A percentile compares a stretch with the other conserved stretches of the same genome.
Evolutionary conservation across 1,284 basidiomycete genomes (phyloP).

Genomic region (Ganoderma meredithae): DNA sequence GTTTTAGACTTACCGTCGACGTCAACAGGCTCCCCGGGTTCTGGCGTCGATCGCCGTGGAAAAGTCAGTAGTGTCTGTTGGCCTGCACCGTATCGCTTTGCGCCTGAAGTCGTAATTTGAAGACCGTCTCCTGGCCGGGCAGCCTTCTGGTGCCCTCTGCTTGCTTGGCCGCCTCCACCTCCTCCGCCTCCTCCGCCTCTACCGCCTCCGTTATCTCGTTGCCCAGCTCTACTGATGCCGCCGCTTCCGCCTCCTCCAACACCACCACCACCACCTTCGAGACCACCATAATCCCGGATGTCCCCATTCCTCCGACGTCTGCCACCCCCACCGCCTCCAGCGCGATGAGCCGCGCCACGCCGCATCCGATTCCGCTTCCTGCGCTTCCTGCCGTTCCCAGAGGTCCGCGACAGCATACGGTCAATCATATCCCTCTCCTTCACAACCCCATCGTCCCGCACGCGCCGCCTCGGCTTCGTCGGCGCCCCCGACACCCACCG

Average conservation of each 20-base stretch:
- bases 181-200: not conserved
- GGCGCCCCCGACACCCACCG: slow-evolving; percentile 16
- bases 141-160: not conserved
- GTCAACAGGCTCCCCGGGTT: slow-evolving; percentile 1
- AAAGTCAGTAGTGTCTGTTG: slow-evolving; percentile 33
- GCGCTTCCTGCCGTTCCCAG: slow-evolving; percentile 12
- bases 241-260: not conserved
- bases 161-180: slow-evolving; percentile 1
- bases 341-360: slow-evolving; percentile 12
- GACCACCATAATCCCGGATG: slow-evolving; percentile 6
- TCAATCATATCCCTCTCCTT: slow-evolving; percentile 38
- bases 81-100: slow-evolving; percentile 27
- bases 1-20: not conserved
- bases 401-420: slow-evolving; percentile 38
- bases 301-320: slow-evolving; percentile 3
- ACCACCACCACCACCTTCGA: not conserved
- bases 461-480: not conserved
- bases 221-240: not conserved
- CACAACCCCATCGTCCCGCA: slow-evolving; percentile 25
- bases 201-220: not conserved
- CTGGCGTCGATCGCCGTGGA: slow-evolving; percentile 15
- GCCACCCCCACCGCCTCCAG: not conserved
- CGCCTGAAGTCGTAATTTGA: slow-evolving; percentile 24
- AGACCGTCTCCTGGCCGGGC: slow-evolving; percentile 7
- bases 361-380: slow-evolving; percentile 7